Base-by-base conservation (phyloP, 805 yeast genomes). In the Scheffersomyces spartinae region DNA sequence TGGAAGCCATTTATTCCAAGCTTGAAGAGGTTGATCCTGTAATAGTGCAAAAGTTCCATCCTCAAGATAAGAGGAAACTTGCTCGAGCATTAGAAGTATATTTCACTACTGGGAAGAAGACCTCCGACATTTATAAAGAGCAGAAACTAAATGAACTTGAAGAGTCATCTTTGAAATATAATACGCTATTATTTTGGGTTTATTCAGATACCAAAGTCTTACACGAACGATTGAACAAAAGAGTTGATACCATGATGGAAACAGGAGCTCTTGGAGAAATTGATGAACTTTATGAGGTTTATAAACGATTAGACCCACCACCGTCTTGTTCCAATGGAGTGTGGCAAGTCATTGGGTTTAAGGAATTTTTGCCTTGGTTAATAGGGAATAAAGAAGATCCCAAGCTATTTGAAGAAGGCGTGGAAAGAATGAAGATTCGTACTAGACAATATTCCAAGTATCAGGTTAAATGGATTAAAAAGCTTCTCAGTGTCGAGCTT, bases 311-410 rank as follows among this genome's bases (percentile, higher is more conserved):
- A 7, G 21, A 28, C 6, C 49, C 47, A 0, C 45, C 40, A 13
- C 72, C 78, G 7, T 74, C 64, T 30, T 52, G 71, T 29, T 78
- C 79, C 27, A 58, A 66, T 30, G 97, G 97, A 2, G 67, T 88
- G 0, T 85, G 85, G 85, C 97, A 91, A 52, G 95, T 82, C 2
- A 82, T 88, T 41, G 97, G 97, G 2, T 91, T 82, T 51, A 82
- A 83, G 45, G 95, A 84, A 42, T 84, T 84, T 43, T 43, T 82
- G 18, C 88, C 93, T 2, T 83, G 80, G 79, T 38, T 72, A 13
- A 45, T 46, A 28, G 14, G 9, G 21, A 5, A 21, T 22, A 14
- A 18, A 7, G 34, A 33, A 5, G 38, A 40, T 4, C 32, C 39
- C 4, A 21, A 13, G 5, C 25, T 36, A 9, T 64, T 66, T 26